Conservation (phyloP, 345 rosid genomes). For the Ailanthus altissimus region DNA sequence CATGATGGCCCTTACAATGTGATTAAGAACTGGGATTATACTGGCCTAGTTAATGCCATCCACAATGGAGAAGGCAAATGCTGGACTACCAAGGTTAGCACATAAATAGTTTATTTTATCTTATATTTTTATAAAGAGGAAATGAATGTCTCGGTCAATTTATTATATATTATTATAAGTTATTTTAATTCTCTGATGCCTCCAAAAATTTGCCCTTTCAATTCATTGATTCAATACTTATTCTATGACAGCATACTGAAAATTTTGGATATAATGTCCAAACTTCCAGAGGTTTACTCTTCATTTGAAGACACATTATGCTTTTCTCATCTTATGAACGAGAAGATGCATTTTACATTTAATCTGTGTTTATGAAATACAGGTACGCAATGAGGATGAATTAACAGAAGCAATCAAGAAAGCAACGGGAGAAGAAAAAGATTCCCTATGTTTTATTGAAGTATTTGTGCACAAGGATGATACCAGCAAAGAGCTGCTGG, state of each 20-base stretch:
- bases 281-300: not conserved
- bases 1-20: conserved; percentile 82
- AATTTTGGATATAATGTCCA: not conserved
- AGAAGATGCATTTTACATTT: not conserved
- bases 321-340: not conserved
- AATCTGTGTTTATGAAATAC: conserved; percentile 16
- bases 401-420: conserved; percentile 43
- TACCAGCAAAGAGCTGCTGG: conserved; percentile 79
- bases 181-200: not conserved
- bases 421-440: conserved; percentile 48
- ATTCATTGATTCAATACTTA: not conserved
- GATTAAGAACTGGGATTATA: conserved; percentile 76
- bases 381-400: conserved; percentile 61
- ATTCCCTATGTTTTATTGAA: conserved; percentile 67
- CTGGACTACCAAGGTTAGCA: conserved; percentile 69
- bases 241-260: not conserved
- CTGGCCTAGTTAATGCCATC: conserved; percentile 62
- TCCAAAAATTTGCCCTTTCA: not conserved
- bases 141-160: not conserved
- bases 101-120: not conserved
- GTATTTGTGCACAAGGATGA: conserved; percentile 68
- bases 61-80: conserved; percentile 79
- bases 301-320: not conserved
- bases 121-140: not conserved
- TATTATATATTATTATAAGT: not conserved